phyloP scores from a whole-genome alignment of 1,139 yeast species.

The Kodamaea alishanica region DNA sequence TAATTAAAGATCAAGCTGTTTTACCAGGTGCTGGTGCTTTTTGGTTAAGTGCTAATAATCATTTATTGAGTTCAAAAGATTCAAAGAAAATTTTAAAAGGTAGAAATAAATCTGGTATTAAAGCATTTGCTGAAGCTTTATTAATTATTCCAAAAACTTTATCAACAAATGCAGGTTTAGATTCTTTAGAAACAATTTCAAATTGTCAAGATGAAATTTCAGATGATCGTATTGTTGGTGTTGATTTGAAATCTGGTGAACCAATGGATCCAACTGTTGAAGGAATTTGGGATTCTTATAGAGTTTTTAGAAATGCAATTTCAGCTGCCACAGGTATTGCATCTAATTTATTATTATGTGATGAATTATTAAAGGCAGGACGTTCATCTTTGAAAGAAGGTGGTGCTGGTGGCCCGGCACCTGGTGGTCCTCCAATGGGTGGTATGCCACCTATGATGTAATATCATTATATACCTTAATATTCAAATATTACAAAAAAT shows the following conservation, averaged over 20 bases:
- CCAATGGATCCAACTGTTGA: conserved; percentile 93
- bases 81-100: conserved; percentile 72
- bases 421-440: conserved; percentile 13
- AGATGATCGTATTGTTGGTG: conserved; percentile 83
- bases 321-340: conserved; percentile 95
- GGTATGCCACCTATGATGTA: conserved; percentile 7
- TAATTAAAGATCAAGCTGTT: conserved; percentile 76
- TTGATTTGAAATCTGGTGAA: conserved; percentile 87
- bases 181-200: conserved; percentile 83
- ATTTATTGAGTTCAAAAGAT: conserved; percentile 51
- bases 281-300: conserved; percentile 94
- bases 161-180: conserved; percentile 90
- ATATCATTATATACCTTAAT: neutral
- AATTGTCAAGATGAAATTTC: conserved; percentile 86
- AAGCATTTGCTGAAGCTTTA: conserved; percentile 90
- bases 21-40: conserved; percentile 98
- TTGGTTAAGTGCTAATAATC: conserved; percentile 75
- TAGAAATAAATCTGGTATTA: conserved; percentile 82
- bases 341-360: conserved; percentile 86
- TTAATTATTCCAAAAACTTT: conserved; percentile 90
- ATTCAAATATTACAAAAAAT: neutral
- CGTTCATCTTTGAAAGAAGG: conserved; percentile 78
- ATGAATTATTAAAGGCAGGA: conserved; percentile 94
- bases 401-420: conserved; percentile 11
- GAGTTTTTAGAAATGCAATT: conserved; percentile 90